phyloP scores from a whole-genome alignment of 306 rosid species.

The Acacia crassicarpa region DNA sequence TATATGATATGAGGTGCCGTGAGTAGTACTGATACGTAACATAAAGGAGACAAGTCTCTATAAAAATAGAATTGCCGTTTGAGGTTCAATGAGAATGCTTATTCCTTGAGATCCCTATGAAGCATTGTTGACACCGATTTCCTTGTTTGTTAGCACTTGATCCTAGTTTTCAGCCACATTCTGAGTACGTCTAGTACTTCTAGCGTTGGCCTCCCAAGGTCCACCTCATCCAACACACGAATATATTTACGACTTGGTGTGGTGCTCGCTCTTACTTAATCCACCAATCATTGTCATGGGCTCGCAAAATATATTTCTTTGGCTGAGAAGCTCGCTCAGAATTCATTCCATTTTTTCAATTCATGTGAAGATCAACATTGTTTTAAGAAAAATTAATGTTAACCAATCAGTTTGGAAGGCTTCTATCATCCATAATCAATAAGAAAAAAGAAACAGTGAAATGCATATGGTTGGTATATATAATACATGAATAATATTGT shows the following conservation, averaged over 20 bases:
- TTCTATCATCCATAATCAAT: background rate
- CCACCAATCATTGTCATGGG: no score
- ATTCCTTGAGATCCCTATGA: constrained; percentile 6
- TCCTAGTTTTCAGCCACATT: background rate
- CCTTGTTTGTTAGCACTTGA: background rate
- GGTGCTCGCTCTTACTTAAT: no score
- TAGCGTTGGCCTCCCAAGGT: no score
- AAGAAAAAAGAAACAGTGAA: background rate
- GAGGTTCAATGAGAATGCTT: background rate
- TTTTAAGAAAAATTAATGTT: no score
- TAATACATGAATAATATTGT: no score
- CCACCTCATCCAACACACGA: no score
- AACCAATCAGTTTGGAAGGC: no score
- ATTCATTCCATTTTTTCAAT: no score
- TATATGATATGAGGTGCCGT: background rate
- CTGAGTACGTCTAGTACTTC: background rate
- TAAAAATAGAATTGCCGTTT: background rate
- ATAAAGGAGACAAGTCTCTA: background rate
- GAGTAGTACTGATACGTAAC: background rate
- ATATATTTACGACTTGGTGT: no score
- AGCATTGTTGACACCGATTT: background rate
- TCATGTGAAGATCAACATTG: no score
- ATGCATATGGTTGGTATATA: no score
- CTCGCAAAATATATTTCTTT: background rate
- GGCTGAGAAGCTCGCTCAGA: background rate